Evolutionary conservation across 805 yeast genomes (phyloP).

Genomic region (Metschnikowia gruessii): DNA sequence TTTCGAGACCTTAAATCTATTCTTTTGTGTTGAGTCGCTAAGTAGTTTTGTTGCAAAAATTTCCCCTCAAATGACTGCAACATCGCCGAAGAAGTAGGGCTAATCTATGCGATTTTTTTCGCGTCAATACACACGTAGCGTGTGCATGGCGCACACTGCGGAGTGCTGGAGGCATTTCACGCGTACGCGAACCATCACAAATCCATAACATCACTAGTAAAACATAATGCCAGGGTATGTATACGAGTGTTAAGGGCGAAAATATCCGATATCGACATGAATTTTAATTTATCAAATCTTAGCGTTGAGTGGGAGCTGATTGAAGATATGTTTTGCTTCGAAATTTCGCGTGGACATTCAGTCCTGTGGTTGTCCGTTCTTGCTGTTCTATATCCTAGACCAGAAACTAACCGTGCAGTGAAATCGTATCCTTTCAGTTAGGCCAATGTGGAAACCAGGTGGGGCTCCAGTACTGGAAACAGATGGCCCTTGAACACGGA

Average conservation of each 20-base stretch:
- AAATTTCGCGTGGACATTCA: too few species aligned
- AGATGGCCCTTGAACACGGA: conserved; percentile 83
- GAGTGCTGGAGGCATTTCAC: neutral
- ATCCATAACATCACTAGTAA: conserved; percentile 4
- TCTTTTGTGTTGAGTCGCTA: too few species aligned
- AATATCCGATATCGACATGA: too few species aligned
- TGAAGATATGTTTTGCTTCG: too few species aligned
- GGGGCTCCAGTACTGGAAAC: conserved; percentile 91
- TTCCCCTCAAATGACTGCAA: too few species aligned
- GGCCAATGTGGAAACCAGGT: conserved; percentile 98
- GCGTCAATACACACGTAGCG: neutral
- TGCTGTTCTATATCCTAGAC: too few species aligned
- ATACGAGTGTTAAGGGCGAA: neutral
- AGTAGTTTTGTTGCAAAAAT: too few species aligned
- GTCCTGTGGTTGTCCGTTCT: too few species aligned
- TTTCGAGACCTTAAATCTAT: too few species aligned
- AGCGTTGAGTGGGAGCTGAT: neutral
- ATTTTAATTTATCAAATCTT: neutral
- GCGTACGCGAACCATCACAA: conserved; percentile 11
- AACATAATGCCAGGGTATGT: conserved; percentile 31
- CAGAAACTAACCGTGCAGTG: conserved; percentile 40
- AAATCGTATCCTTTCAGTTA: conserved; percentile 66
- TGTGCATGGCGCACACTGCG: neutral
- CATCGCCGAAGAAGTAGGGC: too few species aligned
- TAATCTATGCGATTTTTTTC: neutral